Evolutionary conservation across 2,329 filamentous ascomycete species (phyloP), one percentile per base, ranked within the genome.

Genomic region (Pseudogymnoascus sp.): DNA sequence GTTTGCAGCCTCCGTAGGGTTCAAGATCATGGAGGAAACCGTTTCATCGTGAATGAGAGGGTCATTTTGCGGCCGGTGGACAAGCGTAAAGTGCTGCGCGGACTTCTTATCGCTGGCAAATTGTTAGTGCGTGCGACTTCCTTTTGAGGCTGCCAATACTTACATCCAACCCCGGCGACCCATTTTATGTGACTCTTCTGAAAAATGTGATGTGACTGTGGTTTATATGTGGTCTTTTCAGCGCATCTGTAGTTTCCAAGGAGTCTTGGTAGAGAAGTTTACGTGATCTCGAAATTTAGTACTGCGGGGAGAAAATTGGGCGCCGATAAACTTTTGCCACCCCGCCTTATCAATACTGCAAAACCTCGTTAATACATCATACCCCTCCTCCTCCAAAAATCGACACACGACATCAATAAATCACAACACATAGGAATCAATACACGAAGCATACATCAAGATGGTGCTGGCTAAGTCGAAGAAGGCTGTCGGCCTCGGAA

Each of bases 21-120:
- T 90, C 67, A 99, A 85, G 72, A 99, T 88, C 85, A 96, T 94
- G 68, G 91, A 87, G 58, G 93, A 89, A 61, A 91, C 92, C 70
- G 87, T 83, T 70, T 88, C 83, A 79, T 99, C 92, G 82, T 99
- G 89, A 74, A 99, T 97, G 70, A 93, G 85, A 55, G 95, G 94
- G 75, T 99, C 94, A 85, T 97, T 91, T 77, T 99, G 95, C 35
- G 93, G 90, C 72, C 94, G 90, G 78, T 97, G 90, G 70, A 97
- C 91, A 73, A 99, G 89, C 69, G 89, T 88, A 77, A 96, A 97
- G 77, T 92, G 94, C 74, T 90, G 89, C 69, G 94, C 92, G 64
- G 84, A 88, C 77, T 96, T 96, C 80, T 96, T 97, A 80, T 97
- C 84, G 69, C 85, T 87, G 72, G 76, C 70, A 36, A 67, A 67